A percentile compares a stretch with the other conserved stretches of the same genome.
Conservation (phyloP, 768 basidiomycete genomes). For the Mycena olivaceomarginata region DNA sequence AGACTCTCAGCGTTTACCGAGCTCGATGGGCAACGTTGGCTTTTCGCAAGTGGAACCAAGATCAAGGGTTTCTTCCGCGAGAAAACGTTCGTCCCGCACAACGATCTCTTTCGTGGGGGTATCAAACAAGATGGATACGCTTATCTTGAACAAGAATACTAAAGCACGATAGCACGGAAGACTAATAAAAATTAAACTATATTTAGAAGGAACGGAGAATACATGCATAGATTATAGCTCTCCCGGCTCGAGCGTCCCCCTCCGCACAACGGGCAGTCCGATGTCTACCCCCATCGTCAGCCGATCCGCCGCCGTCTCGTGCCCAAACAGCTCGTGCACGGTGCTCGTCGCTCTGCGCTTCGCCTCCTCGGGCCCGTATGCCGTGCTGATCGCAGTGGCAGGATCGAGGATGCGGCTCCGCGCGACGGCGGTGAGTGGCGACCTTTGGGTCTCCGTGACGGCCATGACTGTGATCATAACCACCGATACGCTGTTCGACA, state of each 20-base stretch:
- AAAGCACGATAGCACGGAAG: too few relatives aligned
- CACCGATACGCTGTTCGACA: conserved; percentile 5
- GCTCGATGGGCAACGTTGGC: too few relatives aligned
- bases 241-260: neutral
- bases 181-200: too few relatives aligned
- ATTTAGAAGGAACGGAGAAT: too few relatives aligned
- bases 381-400: conserved; percentile 14
- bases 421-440: neutral
- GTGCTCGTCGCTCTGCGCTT: neutral
- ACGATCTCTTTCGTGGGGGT: too few relatives aligned
- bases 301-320: conserved; percentile 20
- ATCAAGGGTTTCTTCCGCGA: too few relatives aligned
- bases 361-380: conserved; percentile 18
- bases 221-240: too few relatives aligned
- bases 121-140: too few relatives aligned
- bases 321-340: conserved; percentile 10
- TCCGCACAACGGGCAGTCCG: neutral
- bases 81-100: too few relatives aligned
- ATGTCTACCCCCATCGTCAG: neutral
- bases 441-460: neutral
- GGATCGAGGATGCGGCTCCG: conserved; percentile 20
- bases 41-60: too few relatives aligned
- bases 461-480: neutral
- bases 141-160: too few relatives aligned
- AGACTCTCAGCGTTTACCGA: too few relatives aligned